Percentiles rank a stretch among this genome's conserved stretches.
Conservation (phyloP, 2,329 filamentous ascomycete species). For the Colletotrichum sp. region DNA sequence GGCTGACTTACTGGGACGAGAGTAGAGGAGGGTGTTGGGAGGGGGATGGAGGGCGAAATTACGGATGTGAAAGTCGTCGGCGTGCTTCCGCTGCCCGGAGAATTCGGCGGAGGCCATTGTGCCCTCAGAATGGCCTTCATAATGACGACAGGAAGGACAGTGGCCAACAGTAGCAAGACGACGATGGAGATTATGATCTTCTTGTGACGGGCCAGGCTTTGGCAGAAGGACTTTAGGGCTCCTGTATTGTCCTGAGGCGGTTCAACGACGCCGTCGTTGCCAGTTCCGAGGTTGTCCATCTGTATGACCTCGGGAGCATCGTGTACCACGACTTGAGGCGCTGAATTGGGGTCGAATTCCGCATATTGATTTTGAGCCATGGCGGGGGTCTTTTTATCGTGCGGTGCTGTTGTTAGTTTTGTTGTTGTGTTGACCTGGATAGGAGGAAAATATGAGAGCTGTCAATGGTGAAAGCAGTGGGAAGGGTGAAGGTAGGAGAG, state of each 20-base stretch:
- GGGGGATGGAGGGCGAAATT: not conserved
- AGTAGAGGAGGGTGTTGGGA: not conserved
- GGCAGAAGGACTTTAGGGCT: not conserved
- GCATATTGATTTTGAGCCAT: not conserved
- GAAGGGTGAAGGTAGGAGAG: not conserved
- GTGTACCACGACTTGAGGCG: constrained; percentile 7
- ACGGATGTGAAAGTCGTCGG: not conserved
- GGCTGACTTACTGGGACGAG: not conserved
- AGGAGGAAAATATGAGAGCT: not conserved
- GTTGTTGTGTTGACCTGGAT: not conserved
- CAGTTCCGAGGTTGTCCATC: not conserved
- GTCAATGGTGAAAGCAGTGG: not conserved
- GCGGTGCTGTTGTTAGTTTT: not conserved
- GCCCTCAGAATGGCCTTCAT: not conserved
- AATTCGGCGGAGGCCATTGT: not conserved
- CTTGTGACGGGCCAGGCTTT: not conserved
- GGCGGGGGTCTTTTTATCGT: not conserved
- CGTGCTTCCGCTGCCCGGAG: not conserved
- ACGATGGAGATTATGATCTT: not conserved
- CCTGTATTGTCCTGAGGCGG: not conserved
- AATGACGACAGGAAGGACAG: constrained; percentile 30
- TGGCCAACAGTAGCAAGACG: constrained; percentile 39
- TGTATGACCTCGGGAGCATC: constrained; percentile 18
- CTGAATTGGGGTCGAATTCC: constrained; percentile 5
- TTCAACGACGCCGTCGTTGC: not conserved